Base-by-base conservation (phyloP, 2,329 filamentous ascomycete genomes). In the Ceratocystis cubensis region DNA sequence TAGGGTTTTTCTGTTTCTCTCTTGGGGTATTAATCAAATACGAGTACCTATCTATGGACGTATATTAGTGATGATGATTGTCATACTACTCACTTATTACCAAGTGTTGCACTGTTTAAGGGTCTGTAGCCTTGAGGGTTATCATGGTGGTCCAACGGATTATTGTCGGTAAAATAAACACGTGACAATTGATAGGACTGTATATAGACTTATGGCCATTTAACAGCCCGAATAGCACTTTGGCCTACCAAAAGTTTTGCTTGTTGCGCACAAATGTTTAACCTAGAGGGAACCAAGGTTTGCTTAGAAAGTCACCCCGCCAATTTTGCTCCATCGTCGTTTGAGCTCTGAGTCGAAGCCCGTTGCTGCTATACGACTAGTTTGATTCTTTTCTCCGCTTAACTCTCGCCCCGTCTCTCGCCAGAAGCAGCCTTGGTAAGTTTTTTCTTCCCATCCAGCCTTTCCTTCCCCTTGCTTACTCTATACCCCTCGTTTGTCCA, bases 401-500 rank as follows among this genome's bases (percentile, higher is more conserved):
- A 59, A 13, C 63, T 65, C 20, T 57, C 45, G 20, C 25, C 45
- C 61, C n/a, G 37, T n/a, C 44, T 64, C 37, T 64, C 61, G 15
- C 63, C 65, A 64, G 61, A 64, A 66, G 37, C 61, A 65, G 50
- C 37, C 59, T 65, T 65, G 63, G 63, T 65, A 57, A 65, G 50
- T 62, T 41, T 62, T 63, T 66, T 65, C n/a, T 45, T 63, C 46
- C 57, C 30, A 15, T 59, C 48, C 50, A 57, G 48, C 37, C 41
- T 46, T 41, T 25, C 30, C 48, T 53, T 37, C 30, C 37, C 37
- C 37, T 15, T 41, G 37, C 10, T 45, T 57, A 33, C 41, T 66
- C 61, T 56, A 57, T 66, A 59, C 56, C 56, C 56, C 56, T 59
- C 56, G 56, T 59, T 37, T 63, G 15, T 64, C 53, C 22, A 28